Evolutionary conservation across 2,329 filamentous ascomycete genomes (phyloP).

Genomic region (Gnomoniopsis sp.): DNA sequence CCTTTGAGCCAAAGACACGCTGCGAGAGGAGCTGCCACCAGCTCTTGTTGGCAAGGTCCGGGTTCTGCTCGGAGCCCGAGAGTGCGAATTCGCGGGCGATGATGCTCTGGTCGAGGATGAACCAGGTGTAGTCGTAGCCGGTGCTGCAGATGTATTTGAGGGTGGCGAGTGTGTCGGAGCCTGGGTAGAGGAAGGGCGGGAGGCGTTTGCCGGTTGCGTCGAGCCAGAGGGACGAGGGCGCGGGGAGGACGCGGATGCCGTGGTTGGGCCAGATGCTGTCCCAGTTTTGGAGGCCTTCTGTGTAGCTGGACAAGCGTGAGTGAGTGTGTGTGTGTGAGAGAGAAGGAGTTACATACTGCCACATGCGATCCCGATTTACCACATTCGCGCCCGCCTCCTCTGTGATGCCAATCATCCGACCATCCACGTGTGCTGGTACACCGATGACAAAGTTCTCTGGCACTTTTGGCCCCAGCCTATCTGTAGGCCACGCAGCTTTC

Average conservation of each 20-base stretch:
- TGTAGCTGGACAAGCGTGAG: slow-evolving; percentile 37
- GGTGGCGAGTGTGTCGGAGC: slow-evolving; percentile 54
- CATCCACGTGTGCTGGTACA: slow-evolving; percentile 62
- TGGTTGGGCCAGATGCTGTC: slow-evolving; percentile 59
- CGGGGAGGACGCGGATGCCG: slow-evolving; percentile 58
- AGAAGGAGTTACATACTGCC: slow-evolving; percentile 39
- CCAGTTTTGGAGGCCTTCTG: slow-evolving; percentile 61
- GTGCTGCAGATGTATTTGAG: slow-evolving; percentile 58
- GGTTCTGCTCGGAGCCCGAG: slow-evolving; percentile 62
- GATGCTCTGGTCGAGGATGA: slow-evolving; percentile 56
- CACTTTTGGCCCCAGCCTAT: slow-evolving; percentile 53
- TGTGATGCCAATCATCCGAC: slow-evolving; percentile 57
- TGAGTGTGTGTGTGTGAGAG: background rate
- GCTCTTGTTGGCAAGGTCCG: slow-evolving; percentile 56
- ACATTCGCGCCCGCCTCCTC: slow-evolving; percentile 49
- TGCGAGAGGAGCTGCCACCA: slow-evolving; percentile 47
- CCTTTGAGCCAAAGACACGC: slow-evolving; percentile 49
- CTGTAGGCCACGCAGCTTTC: slow-evolving; percentile 54
- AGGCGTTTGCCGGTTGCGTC: slow-evolving; percentile 58
- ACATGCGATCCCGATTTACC: slow-evolving; percentile 62
- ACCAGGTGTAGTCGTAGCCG: slow-evolving; percentile 63
- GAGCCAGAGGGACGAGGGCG: slow-evolving; percentile 60
- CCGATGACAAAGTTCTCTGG: slow-evolving; percentile 57
- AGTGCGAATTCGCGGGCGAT: slow-evolving; percentile 60
- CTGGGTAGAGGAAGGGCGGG: slow-evolving; percentile 54